phyloP scores from a whole-genome alignment of 2,329 filamentous ascomycete genomes.

The Penicillium fuscoglaucum region DNA sequence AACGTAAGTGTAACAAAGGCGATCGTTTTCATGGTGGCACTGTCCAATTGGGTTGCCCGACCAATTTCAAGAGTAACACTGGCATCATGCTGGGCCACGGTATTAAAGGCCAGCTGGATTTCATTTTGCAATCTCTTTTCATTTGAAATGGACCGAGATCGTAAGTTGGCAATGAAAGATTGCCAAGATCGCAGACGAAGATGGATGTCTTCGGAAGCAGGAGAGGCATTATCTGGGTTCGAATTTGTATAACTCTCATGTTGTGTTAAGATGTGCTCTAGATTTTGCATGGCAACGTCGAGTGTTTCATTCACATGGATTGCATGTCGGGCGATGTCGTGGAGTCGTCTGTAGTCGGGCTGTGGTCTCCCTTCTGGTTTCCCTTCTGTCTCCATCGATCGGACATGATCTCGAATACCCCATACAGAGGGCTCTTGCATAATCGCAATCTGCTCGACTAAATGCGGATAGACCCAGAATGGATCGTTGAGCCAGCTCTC shows the following conservation, averaged over 20 bases:
- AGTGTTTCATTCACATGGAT: constrained; percentile 36
- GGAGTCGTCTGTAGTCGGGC: constrained; percentile 27
- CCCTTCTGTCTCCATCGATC: constrained; percentile 25
- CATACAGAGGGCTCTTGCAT: constrained; percentile 31
- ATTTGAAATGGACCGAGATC: constrained; percentile 31
- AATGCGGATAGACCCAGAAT: constrained; percentile 19
- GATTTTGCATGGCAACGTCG: constrained; percentile 26
- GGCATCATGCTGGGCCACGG: constrained; percentile 34
- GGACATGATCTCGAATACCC: constrained; percentile 29
- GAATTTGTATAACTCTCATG: constrained; percentile 13
- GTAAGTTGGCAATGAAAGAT: constrained; percentile 24
- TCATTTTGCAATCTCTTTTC: constrained; percentile 35
- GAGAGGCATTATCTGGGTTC: neutral
- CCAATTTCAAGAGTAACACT: constrained; percentile 29
- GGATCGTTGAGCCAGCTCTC: constrained; percentile 15
- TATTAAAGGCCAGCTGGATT: constrained; percentile 35
- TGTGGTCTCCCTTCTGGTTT: constrained; percentile 10
- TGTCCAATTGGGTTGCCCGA: constrained; percentile 41
- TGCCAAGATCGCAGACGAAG: constrained; percentile 25
- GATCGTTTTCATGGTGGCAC: constrained; percentile 54
- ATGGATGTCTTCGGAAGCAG: constrained; percentile 18
- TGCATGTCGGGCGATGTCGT: constrained; percentile 35
- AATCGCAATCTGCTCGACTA: constrained; percentile 21
- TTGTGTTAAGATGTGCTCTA: constrained; percentile 25
- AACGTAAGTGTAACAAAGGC: constrained; percentile 53